Conservation (phyloP, 2,329 filamentous ascomycete genomes). For the Fusarium incarnatum region DNA sequence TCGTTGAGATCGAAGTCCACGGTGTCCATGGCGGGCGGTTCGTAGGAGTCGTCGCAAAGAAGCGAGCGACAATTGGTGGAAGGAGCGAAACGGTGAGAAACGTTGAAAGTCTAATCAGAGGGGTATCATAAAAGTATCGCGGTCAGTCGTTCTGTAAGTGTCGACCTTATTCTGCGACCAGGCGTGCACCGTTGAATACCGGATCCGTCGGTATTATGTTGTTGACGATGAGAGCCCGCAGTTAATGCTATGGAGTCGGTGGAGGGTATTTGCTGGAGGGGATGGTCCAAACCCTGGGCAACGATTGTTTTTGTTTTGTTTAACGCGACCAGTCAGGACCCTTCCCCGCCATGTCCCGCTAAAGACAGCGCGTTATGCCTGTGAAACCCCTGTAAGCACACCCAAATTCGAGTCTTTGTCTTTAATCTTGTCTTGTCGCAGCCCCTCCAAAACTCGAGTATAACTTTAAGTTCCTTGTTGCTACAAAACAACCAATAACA, state of each 20-base stretch:
- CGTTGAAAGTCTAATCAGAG: conserved; percentile 18
- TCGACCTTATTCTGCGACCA: conserved; percentile 16
- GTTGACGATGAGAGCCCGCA: conserved; percentile 31
- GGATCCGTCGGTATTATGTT: conserved; percentile 29
- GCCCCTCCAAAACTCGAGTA: conserved; percentile 41
- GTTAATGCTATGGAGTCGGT: conserved; percentile 21
- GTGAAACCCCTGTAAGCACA: conserved; percentile 41
- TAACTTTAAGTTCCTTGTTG: conserved; percentile 11
- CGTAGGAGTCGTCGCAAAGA: conserved; percentile 31
- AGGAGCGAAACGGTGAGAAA: conserved; percentile 23
- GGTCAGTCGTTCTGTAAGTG: conserved; percentile 5
- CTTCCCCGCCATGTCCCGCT: conserved; percentile 44
- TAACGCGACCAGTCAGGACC: conserved; percentile 40
- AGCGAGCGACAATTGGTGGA: conserved; percentile 23
- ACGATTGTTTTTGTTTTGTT: conserved; percentile 54
- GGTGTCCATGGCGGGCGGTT: conserved; percentile 70
- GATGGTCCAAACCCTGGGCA: conserved; percentile 36
- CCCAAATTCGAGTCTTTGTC: conserved; percentile 7
- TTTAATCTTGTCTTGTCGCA: conserved; percentile 21
- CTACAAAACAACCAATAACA: conserved; percentile 11
- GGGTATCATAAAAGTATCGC: conserved; percentile 27
- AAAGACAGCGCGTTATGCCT: conserved; percentile 38
- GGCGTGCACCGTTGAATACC: conserved; percentile 30
- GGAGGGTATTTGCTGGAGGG: conserved; percentile 35
- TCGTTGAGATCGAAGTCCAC: conserved; percentile 95